These are phyloP conservation scores for Neofusicoccum parvum DNA, from an alignment of 2,329 filamentous ascomycete species.

Conservation along the genomic window DNA sequence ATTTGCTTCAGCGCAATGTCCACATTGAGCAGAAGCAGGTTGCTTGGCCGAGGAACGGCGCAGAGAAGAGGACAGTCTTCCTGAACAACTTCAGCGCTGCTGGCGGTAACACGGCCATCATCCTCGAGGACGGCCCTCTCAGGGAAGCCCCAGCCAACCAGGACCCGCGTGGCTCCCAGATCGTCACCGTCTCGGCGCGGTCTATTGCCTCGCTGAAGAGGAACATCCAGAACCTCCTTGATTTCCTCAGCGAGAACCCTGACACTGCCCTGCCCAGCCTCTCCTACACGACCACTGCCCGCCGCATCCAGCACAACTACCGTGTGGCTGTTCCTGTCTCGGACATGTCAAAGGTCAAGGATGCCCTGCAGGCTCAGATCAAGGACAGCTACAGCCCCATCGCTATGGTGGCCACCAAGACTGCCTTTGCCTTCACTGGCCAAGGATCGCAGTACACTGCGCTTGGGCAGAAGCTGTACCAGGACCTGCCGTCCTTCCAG, in stretches of 20 bases:
- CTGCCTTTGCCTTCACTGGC: conserved; percentile 56
- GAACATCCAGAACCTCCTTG: conserved; percentile 24
- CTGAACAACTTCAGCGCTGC: conserved; percentile 63
- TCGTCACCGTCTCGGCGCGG: conserved; percentile 28
- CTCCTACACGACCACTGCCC: conserved; percentile 33
- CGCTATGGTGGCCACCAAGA: conserved; percentile 54
- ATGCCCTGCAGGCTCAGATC: conserved; percentile 49
- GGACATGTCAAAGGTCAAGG: conserved; percentile 50
- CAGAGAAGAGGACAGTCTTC: conserved; percentile 52
- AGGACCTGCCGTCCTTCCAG: conserved; percentile 51
- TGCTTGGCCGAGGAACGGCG: conserved; percentile 50
- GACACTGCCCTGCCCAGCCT: conserved; percentile 21
- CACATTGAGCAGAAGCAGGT: conserved; percentile 53
- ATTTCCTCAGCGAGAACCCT: conserved; percentile 24
- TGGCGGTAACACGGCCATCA: conserved; percentile 60
- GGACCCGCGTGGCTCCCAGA: conserved; percentile 25
- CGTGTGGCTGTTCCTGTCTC: conserved; percentile 51
- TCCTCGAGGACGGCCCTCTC: conserved; percentile 29
- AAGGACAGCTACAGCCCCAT: conserved; percentile 56
- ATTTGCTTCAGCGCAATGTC: conserved; percentile 55
- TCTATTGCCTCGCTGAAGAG: conserved; percentile 21
- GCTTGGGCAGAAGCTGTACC: conserved; percentile 53
- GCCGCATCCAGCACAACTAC: conserved; percentile 45
- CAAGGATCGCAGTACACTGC: conserved; percentile 57
- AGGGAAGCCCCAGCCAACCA: conserved; percentile 22